A percentile compares a stretch with the other conserved stretches of the same genome.
phyloP scores from a whole-genome alignment of 306 rosid genomes.

The Pyrus pyrifolia region DNA sequence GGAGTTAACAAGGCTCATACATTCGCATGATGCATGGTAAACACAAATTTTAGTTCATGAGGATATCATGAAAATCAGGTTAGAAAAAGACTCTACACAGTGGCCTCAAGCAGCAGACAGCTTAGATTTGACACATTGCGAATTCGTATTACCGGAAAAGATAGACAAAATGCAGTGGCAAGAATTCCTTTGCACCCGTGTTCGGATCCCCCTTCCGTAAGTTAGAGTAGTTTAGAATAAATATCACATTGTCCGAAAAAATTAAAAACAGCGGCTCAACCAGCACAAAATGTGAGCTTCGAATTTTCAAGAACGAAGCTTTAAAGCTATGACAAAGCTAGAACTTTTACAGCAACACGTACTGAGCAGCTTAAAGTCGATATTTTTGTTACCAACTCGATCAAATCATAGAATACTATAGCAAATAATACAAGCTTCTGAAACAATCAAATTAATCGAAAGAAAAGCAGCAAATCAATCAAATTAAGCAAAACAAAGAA shows the following conservation, averaged over 20 bases:
- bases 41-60: not conserved
- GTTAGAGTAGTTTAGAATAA: not conserved
- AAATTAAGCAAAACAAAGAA: too few species aligned
- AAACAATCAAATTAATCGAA: not conserved
- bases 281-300: not conserved
- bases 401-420: not conserved
- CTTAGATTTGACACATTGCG: not conserved
- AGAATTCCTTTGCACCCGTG: not conserved
- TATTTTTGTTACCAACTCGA: not conserved
- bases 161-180: not conserved
- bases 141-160: not conserved
- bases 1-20: not conserved
- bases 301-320: not conserved
- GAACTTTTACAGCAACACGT: not conserved
- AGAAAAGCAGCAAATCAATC: not conserved
- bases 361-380: not conserved
- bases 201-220: too few species aligned
- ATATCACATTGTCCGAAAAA: not conserved
- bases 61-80: not conserved
- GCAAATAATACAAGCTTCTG: not conserved
- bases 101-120: conserved; percentile 8
- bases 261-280: not conserved
- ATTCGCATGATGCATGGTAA: not conserved
- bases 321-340: not conserved
- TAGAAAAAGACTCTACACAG: not conserved